phyloP scores from a whole-genome alignment of 345 rosid genomes.

The Moringa oleifera region DNA sequence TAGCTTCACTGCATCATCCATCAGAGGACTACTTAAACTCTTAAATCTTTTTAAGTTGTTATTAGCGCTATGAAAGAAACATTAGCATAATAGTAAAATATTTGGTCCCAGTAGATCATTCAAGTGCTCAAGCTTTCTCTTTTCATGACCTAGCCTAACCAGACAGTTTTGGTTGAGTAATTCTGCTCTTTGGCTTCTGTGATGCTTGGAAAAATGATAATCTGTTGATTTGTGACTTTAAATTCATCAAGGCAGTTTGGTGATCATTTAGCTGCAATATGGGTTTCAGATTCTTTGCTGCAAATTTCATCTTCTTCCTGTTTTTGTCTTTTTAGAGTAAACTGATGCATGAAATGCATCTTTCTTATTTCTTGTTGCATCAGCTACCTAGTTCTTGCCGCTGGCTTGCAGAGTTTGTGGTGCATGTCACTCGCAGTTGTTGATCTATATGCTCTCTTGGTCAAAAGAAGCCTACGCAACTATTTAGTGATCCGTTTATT shows the following conservation, averaged over 20 bases:
- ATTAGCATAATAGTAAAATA: too few species aligned
- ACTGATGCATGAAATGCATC: background rate
- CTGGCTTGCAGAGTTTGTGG: slow-evolving; percentile 70
- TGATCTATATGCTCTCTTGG: slow-evolving; percentile 62
- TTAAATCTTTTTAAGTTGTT: too few species aligned
- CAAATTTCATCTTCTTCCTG: background rate
- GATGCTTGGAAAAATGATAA: background rate
- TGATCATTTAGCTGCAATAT: background rate
- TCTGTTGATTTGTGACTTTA: background rate
- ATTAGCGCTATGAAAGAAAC: too few species aligned
- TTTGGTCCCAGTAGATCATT: background rate
- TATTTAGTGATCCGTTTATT: slow-evolving; percentile 37
- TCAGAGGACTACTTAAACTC: too few species aligned
- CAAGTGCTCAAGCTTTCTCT: background rate
- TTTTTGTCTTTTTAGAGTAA: too few species aligned
- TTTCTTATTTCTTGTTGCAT: slow-evolving; percentile 19
- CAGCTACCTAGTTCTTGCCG: slow-evolving; percentile 72
- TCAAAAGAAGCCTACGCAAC: slow-evolving; percentile 60
- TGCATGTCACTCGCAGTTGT: slow-evolving; percentile 57
- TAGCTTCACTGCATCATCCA: too few species aligned
- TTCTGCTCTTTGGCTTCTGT: background rate
- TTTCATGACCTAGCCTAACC: background rate
- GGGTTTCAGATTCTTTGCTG: background rate
- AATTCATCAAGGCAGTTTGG: background rate
- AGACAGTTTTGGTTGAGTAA: background rate